Evolutionary conservation across 305 asterid species (phyloP).

Genomic region (Coffea humblotiana): DNA sequence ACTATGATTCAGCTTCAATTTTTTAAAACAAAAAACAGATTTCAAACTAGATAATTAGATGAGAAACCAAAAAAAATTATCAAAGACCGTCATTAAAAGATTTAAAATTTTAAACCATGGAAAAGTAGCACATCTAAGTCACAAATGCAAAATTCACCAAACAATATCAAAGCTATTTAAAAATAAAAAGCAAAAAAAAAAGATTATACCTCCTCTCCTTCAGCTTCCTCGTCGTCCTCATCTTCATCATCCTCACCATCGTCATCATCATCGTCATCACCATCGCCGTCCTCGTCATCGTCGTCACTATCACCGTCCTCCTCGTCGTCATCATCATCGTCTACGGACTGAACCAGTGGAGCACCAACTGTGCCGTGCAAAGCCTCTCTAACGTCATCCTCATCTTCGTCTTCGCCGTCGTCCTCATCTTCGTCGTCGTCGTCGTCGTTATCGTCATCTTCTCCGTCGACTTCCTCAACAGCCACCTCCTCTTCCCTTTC

Average conservation of each 20-base stretch:
- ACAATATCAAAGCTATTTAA: neutral
- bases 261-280: constrained; percentile 49
- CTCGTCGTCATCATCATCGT: constrained; percentile 52
- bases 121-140: constrained; percentile 3
- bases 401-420: constrained; percentile 17
- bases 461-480: constrained; percentile 28
- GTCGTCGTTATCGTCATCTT: constrained; percentile 32
- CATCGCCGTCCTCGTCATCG: constrained; percentile 41
- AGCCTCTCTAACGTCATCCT: constrained; percentile 42
- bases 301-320: constrained; percentile 41
- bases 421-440: constrained; percentile 22
- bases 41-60: neutral
- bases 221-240: constrained; percentile 47
- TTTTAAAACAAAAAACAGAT: neutral
- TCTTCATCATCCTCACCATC: constrained; percentile 42
- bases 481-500: constrained; percentile 35
- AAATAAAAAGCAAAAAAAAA: neutral
- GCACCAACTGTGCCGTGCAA: constrained; percentile 37
- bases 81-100: neutral
- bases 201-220: constrained; percentile 12
- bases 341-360: constrained; percentile 36
- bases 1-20: neutral
- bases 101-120: neutral
- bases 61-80: neutral
- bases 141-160: neutral